Base-by-base conservation (phyloP, 2,329 filamentous ascomycete species). In the Penicillium brevicompactum region DNA sequence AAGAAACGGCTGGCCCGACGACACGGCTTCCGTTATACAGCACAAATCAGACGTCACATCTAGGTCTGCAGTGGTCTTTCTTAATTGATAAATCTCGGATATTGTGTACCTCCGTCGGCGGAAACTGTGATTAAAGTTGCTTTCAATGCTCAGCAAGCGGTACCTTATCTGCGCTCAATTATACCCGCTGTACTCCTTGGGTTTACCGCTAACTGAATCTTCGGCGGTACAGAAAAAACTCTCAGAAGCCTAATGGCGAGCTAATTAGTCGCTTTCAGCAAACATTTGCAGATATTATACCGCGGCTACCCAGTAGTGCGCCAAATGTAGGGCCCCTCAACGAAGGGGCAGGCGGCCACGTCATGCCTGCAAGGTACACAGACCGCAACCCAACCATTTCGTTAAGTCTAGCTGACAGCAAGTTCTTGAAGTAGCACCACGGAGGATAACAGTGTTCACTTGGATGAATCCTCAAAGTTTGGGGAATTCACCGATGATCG, bases 241-340 rank as follows among this genome's bases (percentile, higher is more conserved):
- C 89, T 55, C 90, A 92, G 75, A 96, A 95, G 79, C 92, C 91
- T 53, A 87, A 86, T 72, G 89, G 92, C 71, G 90, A 92, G 67
- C 82, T 96, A 69, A 87, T 93, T 72, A 86, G 87, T 75, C 87
- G 86, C 73, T 96, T 96, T 78, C 90, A 90, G 73, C 85, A 90
- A 67, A 87, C 85, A 64, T 96, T 96, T 69, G 89, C 91, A 44
- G 85, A 92, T 67, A 80, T 95, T 59, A 78, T 82, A 54, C 77
- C 53, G 67, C 80, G 49, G 74, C 81, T 65, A 67, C 77, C 63
- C 67, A 71, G 63, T 68, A 77, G 62, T 48, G 51, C 44, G 10
- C 34, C 21, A 46, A 64, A 48, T 57, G 56, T 55, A 53, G 69
- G 66, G 60, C 63, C 63, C 53, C 24, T 24, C 24, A 24, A 24